These are phyloP conservation scores for Hansenula anomala DNA, from an alignment of 1,139 yeast genomes.

Conservation along the genomic window DNA sequence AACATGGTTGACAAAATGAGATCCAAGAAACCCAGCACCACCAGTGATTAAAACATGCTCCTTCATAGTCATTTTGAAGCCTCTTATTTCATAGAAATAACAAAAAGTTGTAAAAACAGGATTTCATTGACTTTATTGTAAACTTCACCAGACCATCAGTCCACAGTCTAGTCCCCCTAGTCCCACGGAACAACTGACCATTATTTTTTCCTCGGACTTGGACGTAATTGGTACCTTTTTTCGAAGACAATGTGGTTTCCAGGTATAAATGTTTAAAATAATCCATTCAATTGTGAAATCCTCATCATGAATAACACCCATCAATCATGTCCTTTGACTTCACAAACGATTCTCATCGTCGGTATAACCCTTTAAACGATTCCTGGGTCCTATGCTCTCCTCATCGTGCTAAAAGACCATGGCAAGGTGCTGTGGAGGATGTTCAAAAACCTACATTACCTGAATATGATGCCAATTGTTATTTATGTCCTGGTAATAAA, in stretches of 20 bases:
- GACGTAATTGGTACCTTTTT: too few species aligned
- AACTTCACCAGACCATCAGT: too few species aligned
- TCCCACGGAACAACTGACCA: too few species aligned
- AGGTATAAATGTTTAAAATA: too few species aligned
- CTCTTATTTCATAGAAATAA: too few species aligned
- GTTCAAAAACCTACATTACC: slow-evolving; percentile 41
- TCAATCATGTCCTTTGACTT: slow-evolving; percentile 49
- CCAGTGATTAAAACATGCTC: slow-evolving; percentile 1
- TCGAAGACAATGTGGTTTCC: too few species aligned
- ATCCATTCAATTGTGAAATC: too few species aligned
- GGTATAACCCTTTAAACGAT: slow-evolving; percentile 62
- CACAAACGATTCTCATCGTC: slow-evolving; percentile 58
- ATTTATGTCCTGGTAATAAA: slow-evolving; percentile 68
- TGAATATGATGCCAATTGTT: slow-evolving; percentile 60
- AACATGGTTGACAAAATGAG: slow-evolving; percentile 40
- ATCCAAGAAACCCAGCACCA: slow-evolving; percentile 27
- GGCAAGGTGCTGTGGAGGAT: slow-evolving; percentile 74
- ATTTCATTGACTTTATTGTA: too few species aligned
- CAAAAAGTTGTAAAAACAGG: too few species aligned
- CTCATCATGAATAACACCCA: too few species aligned
- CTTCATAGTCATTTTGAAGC: slow-evolving; percentile 1
- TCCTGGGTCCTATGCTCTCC: slow-evolving; percentile 70
- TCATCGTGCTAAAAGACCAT: slow-evolving; percentile 73
- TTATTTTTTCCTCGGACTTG: too few species aligned
- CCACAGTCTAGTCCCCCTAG: too few species aligned